Evolutionary conservation across 225 moss, liverwort and hornwort genomes (phyloP).

Genomic region (Bryum argenteum): DNA sequence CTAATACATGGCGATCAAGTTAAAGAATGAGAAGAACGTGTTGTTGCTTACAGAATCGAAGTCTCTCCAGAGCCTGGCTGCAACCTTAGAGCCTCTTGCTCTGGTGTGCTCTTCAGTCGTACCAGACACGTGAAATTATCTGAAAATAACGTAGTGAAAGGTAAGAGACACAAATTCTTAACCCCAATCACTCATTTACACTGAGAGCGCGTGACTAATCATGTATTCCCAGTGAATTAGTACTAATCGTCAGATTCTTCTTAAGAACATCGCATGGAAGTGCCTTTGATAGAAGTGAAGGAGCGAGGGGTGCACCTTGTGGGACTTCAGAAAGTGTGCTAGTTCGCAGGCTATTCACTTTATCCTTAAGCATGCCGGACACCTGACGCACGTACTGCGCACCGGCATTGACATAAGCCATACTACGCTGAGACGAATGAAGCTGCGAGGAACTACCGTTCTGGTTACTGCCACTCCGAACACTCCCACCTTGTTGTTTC

Average conservation of each 20-base stretch:
- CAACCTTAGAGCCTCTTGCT: constrained; percentile 71
- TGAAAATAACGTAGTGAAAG: constrained; percentile 41
- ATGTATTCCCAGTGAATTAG: not conserved
- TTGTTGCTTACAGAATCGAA: constrained; percentile 63
- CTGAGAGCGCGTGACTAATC: not conserved
- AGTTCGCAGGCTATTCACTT: constrained; percentile 86
- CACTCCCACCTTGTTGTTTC: constrained; percentile 31
- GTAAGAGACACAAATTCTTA: not conserved
- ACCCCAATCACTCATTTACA: not conserved
- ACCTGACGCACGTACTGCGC: constrained; percentile 93
- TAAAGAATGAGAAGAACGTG: not conserved
- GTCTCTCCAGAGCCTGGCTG: constrained; percentile 81
- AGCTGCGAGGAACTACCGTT: constrained; percentile 46
- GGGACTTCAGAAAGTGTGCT: constrained; percentile 68
- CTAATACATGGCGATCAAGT: too few species aligned
- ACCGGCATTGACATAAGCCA: constrained; percentile 95
- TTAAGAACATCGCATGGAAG: not conserved
- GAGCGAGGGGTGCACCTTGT: constrained; percentile 52
- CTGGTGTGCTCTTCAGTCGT: constrained; percentile 77
- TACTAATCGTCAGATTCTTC: not conserved
- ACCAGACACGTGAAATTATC: constrained; percentile 74
- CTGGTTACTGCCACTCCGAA: constrained; percentile 28
- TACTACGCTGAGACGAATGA: constrained; percentile 71
- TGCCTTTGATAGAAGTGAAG: too few species aligned
- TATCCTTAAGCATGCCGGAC: constrained; percentile 95